Percentiles rank a stretch among this genome's conserved stretches.
phyloP scores from a whole-genome alignment of 2,329 filamentous ascomycete genomes.

The Grosmannia penicillata region DNA sequence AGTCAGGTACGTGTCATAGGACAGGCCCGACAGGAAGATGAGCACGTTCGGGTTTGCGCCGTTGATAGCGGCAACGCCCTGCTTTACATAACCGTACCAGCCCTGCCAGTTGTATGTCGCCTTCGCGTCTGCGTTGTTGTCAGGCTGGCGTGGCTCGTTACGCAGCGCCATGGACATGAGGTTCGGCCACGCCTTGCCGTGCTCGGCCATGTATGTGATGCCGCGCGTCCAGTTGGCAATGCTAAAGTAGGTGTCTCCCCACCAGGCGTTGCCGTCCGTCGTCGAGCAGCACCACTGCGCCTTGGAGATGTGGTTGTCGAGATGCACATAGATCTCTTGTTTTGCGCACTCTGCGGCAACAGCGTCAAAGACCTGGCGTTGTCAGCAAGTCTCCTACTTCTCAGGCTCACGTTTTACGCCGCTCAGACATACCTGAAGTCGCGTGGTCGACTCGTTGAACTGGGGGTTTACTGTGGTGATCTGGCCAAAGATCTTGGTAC shows the following conservation, averaged over 20 bases:
- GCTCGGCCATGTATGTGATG: slow-evolving; percentile 42
- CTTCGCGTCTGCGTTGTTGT: slow-evolving; percentile 17
- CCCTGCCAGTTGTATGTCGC: slow-evolving; percentile 38
- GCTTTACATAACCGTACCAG: slow-evolving; percentile 36
- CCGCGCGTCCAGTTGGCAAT: slow-evolving; percentile 46
- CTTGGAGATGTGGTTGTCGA: slow-evolving; percentile 47
- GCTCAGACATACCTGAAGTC: slow-evolving; percentile 26
- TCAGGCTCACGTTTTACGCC: not conserved
- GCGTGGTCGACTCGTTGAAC: slow-evolving; percentile 38
- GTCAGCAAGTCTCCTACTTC: not conserved
- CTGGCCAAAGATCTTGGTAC: slow-evolving; percentile 30
- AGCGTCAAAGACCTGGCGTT: slow-evolving; percentile 37
- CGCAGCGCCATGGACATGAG: slow-evolving; percentile 35
- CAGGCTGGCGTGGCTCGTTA: slow-evolving; percentile 35
- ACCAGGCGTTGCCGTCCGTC: slow-evolving; percentile 44
- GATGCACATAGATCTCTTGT: slow-evolving; percentile 41
- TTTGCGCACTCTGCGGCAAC: slow-evolving; percentile 41
- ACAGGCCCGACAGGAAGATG: slow-evolving; percentile 45
- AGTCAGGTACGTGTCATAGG: slow-evolving; percentile 38
- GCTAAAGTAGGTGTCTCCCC: slow-evolving; percentile 44
- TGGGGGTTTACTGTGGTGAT: slow-evolving; percentile 41
- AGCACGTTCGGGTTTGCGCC: slow-evolving; percentile 32
- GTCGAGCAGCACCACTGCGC: slow-evolving; percentile 43
- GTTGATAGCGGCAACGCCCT: slow-evolving; percentile 34
- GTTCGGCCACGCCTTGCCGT: slow-evolving; percentile 32